These are phyloP conservation scores for Clathrospora elynae DNA, from an alignment of 2,329 filamentous ascomycete genomes.

Conservation along the genomic window DNA sequence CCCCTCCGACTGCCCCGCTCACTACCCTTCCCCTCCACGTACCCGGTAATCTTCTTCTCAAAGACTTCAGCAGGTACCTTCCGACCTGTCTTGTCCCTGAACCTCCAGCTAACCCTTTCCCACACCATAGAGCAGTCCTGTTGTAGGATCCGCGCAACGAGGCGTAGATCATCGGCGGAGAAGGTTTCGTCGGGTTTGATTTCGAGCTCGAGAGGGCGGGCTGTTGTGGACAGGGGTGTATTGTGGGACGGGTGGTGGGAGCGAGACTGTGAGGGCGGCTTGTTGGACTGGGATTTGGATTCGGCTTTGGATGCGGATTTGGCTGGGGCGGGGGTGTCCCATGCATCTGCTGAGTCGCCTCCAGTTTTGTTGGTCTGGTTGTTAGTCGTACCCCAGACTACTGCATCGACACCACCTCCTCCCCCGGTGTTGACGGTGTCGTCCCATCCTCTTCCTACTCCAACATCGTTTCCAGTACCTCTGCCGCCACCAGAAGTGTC, in stretches of 20 bases:
- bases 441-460: too few species aligned
- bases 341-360: neutral
- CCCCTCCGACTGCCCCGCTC: neutral
- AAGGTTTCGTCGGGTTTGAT: conserved; percentile 38
- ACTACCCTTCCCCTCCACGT: conserved; percentile 13
- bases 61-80: conserved; percentile 52
- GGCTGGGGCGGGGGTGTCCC: neutral
- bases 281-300: conserved; percentile 4
- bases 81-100: conserved; percentile 57
- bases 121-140: conserved; percentile 53
- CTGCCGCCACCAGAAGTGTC: too few species aligned
- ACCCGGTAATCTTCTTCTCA: conserved; percentile 49
- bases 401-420: neutral
- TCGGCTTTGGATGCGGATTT: conserved; percentile 6
- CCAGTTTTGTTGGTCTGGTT: conserved; percentile 2
- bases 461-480: too few species aligned
- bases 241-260: conserved; percentile 2
- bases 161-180: conserved; percentile 43
- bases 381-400: neutral
- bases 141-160: conserved; percentile 53
- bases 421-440: neutral
- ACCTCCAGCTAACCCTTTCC: conserved; percentile 54
- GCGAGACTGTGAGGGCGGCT: conserved; percentile 3
- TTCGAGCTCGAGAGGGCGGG: conserved; percentile 20
- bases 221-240: neutral